Conservation (phyloP, 306 rosid species). For the Rubus idaeus region DNA sequence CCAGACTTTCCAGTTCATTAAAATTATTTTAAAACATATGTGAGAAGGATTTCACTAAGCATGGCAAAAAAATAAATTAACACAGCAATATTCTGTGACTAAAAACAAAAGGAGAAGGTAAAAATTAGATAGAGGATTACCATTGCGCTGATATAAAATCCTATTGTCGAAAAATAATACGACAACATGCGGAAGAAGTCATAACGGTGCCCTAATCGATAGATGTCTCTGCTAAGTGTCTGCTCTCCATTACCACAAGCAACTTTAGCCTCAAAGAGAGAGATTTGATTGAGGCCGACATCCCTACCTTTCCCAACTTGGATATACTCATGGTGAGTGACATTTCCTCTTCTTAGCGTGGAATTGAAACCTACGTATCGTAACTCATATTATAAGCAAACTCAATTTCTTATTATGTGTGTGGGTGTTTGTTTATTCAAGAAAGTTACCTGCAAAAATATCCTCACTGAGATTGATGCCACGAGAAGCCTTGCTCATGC, state of each 20-base stretch:
- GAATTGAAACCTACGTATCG: slow-evolving; percentile 75
- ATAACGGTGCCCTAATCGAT: slow-evolving; percentile 92
- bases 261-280: slow-evolving; percentile 94
- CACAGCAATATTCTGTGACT: background rate
- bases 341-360: slow-evolving; percentile 82
- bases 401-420: slow-evolving; percentile 8
- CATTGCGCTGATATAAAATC: slow-evolving; percentile 83
- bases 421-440: slow-evolving; percentile 18
- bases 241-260: slow-evolving; percentile 99
- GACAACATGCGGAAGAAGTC: slow-evolving; percentile 99
- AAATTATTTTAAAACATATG: background rate
- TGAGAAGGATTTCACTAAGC: slow-evolving; percentile 1
- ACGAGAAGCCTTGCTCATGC: slow-evolving; percentile 97
- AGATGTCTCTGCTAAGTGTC: slow-evolving; percentile 83
- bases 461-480: slow-evolving; percentile 96
- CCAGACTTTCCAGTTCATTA: background rate
- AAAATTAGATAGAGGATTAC: slow-evolving; percentile 40
- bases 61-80: background rate
- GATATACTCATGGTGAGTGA: slow-evolving; percentile 95
- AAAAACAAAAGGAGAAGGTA: background rate
- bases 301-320: slow-evolving; percentile 99
- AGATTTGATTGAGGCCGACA: slow-evolving; percentile 96
- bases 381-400: slow-evolving; percentile 25
- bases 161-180: slow-evolving; percentile 80
- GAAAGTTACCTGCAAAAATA: slow-evolving; percentile 86